phyloP scores from a whole-genome alignment of 805 yeast genomes.

The Wilhelminamyces savonicus region DNA sequence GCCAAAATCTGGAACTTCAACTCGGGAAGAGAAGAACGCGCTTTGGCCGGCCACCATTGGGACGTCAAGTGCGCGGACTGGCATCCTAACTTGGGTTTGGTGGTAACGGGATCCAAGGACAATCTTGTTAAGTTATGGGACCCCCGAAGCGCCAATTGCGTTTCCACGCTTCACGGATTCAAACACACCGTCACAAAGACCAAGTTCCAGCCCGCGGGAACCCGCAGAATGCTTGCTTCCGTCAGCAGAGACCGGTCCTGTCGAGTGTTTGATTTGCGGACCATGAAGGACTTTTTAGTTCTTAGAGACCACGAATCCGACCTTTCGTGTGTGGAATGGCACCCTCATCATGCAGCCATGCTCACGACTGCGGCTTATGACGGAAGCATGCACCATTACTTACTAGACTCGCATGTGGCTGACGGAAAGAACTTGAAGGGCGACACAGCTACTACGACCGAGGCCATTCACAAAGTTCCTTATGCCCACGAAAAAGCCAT shows the following conservation, averaged over 20 bases:
- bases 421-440: conserved; percentile 15
- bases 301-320: conserved; percentile 80
- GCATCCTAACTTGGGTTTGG: conserved; percentile 84
- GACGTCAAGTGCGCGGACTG: conserved; percentile 96
- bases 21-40: conserved; percentile 75
- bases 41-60: conserved; percentile 93
- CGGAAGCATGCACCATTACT: conserved; percentile 78
- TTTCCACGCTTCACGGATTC: conserved; percentile 82
- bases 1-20: conserved; percentile 93
- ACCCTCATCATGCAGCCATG: conserved; percentile 77
- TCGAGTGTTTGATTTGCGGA: conserved; percentile 80
- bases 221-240: conserved; percentile 68
- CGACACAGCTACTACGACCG: conserved; percentile 12
- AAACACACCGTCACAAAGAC: conserved; percentile 91
- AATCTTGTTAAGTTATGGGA: conserved; percentile 94
- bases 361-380: conserved; percentile 84
- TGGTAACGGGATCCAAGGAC: conserved; percentile 93
- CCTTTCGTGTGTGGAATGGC: conserved; percentile 84
- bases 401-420: conserved; percentile 48
- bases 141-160: conserved; percentile 71
- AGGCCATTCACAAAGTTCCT: conserved; percentile 63
- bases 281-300: conserved; percentile 69
- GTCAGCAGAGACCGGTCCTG: conserved; percentile 86
- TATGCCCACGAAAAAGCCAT: conserved; percentile 93
- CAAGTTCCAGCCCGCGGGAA: conserved; percentile 79